Conservation (phyloP, 2,329 filamentous ascomycete genomes). For the Trichoderma citrinoviride region DNA sequence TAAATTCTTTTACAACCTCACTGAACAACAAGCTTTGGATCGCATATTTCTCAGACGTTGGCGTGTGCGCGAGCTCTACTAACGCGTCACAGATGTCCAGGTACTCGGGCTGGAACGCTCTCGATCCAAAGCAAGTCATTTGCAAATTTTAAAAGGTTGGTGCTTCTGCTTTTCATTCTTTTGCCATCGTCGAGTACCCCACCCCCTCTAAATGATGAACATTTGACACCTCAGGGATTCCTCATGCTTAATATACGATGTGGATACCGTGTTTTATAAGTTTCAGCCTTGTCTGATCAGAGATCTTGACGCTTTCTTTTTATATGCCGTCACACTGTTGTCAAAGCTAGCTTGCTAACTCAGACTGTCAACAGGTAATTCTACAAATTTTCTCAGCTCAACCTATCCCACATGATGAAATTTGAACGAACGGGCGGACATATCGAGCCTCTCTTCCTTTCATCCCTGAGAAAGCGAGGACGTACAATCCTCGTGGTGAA, state of each 20-base stretch:
- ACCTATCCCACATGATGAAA: slow-evolving; percentile 52
- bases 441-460: slow-evolving; percentile 53
- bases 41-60: slow-evolving; percentile 12
- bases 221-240: slow-evolving; percentile 63
- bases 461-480: slow-evolving; percentile 52
- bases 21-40: slow-evolving; percentile 50
- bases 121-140: not conserved
- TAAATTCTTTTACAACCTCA: slow-evolving; percentile 48
- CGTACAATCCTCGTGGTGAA: slow-evolving; percentile 61
- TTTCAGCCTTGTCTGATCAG: slow-evolving; percentile 69
- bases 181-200: slow-evolving; percentile 24
- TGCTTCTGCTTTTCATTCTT: slow-evolving; percentile 25
- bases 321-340: slow-evolving; percentile 26
- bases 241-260: slow-evolving; percentile 65
- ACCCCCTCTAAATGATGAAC: slow-evolving; percentile 58
- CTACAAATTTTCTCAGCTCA: slow-evolving; percentile 1
- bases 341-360: slow-evolving; percentile 38
- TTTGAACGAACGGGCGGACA: slow-evolving; percentile 71
- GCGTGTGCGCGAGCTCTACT: slow-evolving; percentile 21
- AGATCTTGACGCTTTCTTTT: slow-evolving; percentile 29
- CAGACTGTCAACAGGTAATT: slow-evolving; percentile 43
- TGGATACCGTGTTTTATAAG: slow-evolving; percentile 57
- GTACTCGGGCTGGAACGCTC: not conserved
- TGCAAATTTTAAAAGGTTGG: slow-evolving; percentile 47
- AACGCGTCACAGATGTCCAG: slow-evolving; percentile 20